phyloP scores from a whole-genome alignment of 78 protist species.

The Planoprotostelium fungivorum region DNA sequence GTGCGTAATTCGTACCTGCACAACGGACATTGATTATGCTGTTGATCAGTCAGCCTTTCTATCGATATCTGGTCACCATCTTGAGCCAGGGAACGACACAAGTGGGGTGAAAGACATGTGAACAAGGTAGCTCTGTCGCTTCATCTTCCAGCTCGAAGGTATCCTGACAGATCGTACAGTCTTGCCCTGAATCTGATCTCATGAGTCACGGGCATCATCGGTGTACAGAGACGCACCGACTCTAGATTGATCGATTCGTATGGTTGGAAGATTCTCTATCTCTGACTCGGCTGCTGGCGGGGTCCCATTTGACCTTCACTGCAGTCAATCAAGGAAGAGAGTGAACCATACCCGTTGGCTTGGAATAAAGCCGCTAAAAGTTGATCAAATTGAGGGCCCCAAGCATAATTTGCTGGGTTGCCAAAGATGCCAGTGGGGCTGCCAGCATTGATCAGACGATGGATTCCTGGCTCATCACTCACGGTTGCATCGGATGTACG shows the following conservation, averaged over 20 bases:
- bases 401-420: background rate
- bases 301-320: background rate
- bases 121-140: background rate
- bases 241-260: background rate
- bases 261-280: background rate
- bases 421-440: background rate
- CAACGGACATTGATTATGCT: background rate
- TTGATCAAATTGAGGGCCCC: background rate
- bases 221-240: background rate
- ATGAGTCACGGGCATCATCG: background rate
- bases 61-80: background rate
- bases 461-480: background rate
- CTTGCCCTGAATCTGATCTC: background rate
- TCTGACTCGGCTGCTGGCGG: background rate
- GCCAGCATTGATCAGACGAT: background rate
- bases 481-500: background rate
- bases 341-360: background rate
- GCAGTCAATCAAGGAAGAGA: too few species aligned
- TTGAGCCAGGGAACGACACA: background rate
- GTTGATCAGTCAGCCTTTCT: background rate
- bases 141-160: background rate
- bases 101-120: background rate
- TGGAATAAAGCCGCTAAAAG: background rate
- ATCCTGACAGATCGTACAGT: background rate
- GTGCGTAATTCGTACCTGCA: background rate